Conservation (phyloP, 441 rosid species). For the Pelargonium australe region DNA sequence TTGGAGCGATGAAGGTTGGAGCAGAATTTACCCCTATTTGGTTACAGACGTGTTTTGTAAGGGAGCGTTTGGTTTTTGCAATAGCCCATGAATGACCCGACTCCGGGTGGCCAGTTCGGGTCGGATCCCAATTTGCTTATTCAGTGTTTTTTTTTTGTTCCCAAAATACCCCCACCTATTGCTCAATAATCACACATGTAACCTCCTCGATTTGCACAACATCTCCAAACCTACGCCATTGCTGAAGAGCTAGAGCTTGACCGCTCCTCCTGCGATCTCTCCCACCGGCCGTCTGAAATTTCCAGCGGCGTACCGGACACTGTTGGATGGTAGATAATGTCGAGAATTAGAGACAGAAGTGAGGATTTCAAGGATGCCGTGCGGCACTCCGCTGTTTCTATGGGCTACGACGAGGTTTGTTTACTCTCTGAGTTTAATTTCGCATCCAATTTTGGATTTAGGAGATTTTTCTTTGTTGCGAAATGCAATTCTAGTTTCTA, state of each 20-base stretch:
- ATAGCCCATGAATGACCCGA: background rate
- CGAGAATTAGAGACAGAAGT: conserved; percentile 74
- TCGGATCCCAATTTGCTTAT: background rate
- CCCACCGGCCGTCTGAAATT: conserved; percentile 5
- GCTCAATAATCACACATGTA: background rate
- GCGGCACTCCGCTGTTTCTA: conserved; percentile 55
- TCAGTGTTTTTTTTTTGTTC: background rate
- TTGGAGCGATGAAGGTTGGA: conserved; percentile 2
- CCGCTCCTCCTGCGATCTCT: background rate
- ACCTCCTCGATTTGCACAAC: background rate
- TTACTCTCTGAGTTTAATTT: background rate
- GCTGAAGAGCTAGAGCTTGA: background rate
- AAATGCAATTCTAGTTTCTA: background rate
- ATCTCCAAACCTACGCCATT: conserved; percentile 1
- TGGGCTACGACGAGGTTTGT: conserved; percentile 68
- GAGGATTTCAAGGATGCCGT: conserved; percentile 91
- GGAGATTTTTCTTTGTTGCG: background rate
- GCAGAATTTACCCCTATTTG: background rate
- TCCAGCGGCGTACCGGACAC: background rate
- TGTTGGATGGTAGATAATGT: conserved; percentile 34
- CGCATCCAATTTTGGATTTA: background rate
- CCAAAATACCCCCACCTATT: background rate
- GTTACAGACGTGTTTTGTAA: background rate
- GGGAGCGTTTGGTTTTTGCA: background rate
- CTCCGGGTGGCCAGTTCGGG: too few relatives aligned